These are phyloP conservation scores for Rossbeevera mucosa DNA, from an alignment of 768 basidiomycete species.

Conservation along the genomic window DNA sequence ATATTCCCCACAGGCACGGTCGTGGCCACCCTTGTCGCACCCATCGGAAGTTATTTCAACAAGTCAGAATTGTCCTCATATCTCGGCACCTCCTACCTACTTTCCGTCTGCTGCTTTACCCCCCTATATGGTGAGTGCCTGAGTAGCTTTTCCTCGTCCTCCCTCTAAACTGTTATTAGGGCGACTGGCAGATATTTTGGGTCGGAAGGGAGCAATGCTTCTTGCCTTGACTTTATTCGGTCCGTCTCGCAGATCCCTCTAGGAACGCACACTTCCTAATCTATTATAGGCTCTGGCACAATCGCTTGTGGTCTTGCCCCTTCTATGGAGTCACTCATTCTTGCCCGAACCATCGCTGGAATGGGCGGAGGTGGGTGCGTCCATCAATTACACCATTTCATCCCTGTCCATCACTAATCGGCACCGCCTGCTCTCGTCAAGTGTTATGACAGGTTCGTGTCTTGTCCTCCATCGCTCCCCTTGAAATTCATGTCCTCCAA, in stretches of 20 bases:
- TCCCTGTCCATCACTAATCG: slow-evolving; percentile 5
- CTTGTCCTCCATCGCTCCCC: not conserved
- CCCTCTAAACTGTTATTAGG: slow-evolving; percentile 43
- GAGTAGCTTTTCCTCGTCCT: slow-evolving; percentile 1
- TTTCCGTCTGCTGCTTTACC: slow-evolving; percentile 88
- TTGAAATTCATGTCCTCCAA: slow-evolving; percentile 33
- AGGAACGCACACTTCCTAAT: slow-evolving; percentile 16
- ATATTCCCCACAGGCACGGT: slow-evolving; percentile 53
- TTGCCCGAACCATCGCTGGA: slow-evolving; percentile 80
- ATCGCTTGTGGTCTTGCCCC: slow-evolving; percentile 82
- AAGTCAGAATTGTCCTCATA: slow-evolving; percentile 79
- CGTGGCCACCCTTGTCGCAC: slow-evolving; percentile 79
- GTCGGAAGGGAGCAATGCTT: slow-evolving; percentile 83
- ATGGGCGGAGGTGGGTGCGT: slow-evolving; percentile 90
- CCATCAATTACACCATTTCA: not conserved
- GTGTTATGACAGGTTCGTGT: slow-evolving; percentile 75
- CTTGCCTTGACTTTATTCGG: slow-evolving; percentile 82
- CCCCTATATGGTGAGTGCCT: slow-evolving; percentile 69
- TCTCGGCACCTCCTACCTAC: slow-evolving; percentile 82
- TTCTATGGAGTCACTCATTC: slow-evolving; percentile 78
- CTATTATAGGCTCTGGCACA: slow-evolving; percentile 65
- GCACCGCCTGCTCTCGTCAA: slow-evolving; percentile 32
- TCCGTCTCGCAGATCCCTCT: slow-evolving; percentile 30
- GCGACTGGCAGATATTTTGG: slow-evolving; percentile 78
- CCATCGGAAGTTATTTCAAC: slow-evolving; percentile 82